Evolutionary conservation across 306 rosid genomes (phyloP), one percentile per base, ranked within the genome.

Genomic region (Malus orientalis): DNA sequence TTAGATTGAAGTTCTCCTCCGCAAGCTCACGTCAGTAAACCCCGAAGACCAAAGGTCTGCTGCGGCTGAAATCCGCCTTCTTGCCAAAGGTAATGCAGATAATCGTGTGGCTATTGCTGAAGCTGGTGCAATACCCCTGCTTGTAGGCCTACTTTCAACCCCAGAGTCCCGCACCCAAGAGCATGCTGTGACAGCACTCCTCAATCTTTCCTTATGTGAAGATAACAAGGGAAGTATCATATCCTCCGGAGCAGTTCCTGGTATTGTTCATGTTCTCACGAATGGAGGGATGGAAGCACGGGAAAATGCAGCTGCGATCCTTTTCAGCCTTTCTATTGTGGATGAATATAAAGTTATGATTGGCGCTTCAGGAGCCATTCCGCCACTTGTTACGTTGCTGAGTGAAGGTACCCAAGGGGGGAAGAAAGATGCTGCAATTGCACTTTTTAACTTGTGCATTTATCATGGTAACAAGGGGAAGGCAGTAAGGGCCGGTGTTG

Each of bases 221-320:
- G 88, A 87, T 60, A 96, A 96, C 82, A 96, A 96, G 75, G 99
- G 93, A 81, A 84, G 87, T 87, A 92, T 92, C 36, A 86, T 91
- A 63, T 84, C 93, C 59, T 87, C 82, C 30, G 94, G 97, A 74
- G 98, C 98, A 63, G 89, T 96, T 79, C 99, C 98, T 57, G 99
- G 96, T 51, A 93, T 96, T 62, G 97, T 96, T 75, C 91, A 89
- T 51, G 97, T 96, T 75, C 93, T 96, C 73, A 92, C 82, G 84
- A 88, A 89, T 71, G 99, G 98, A 70, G 91, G 97, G 87, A 96
- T 96, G 99, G 99, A 96, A 80, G 99, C 99, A 7, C 91, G 98
- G 74, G 99, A 96, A 84, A 96, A 96, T 68, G 98, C 99, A 2
- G 99, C 99, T 2, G 98, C 99, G 27, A 92, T 98, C 67, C 98